These are phyloP conservation scores for Linnemannia elongata DNA, from an alignment of 192 early-diverging fungal species.

Conservation along the genomic window DNA sequence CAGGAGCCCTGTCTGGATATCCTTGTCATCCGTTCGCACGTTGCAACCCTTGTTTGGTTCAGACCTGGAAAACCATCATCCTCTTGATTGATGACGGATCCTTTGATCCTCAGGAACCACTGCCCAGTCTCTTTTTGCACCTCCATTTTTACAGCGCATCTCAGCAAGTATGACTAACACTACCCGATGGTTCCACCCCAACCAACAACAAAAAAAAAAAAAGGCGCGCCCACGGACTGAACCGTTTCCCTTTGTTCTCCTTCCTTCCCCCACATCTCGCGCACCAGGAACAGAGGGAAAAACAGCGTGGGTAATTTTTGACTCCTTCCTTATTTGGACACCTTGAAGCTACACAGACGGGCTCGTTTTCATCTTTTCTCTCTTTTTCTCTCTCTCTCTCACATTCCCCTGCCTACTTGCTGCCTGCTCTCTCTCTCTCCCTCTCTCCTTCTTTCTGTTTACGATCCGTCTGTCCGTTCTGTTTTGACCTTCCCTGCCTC, in stretches of 20 bases:
- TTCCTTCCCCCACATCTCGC: conserved; percentile 1
- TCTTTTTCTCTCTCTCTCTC: background rate
- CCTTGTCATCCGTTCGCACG: no score
- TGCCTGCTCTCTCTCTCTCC: background rate
- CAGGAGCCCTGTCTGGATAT: background rate
- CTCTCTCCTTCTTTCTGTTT: background rate
- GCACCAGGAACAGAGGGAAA: background rate
- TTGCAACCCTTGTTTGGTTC: no score
- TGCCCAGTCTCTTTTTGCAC: background rate
- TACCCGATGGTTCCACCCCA: background rate
- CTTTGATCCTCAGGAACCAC: background rate
- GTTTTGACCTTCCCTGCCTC: background rate
- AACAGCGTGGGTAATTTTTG: conserved; percentile 20
- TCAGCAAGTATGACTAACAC: background rate
- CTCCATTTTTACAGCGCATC: background rate
- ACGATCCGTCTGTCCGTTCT: background rate
- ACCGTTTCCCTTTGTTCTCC: background rate
- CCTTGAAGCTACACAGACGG: background rate
- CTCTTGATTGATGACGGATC: no score
- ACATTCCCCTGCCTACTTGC: background rate
- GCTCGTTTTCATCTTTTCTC: no score
- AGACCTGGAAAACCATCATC: no score
- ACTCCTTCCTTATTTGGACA: conserved; percentile 13
- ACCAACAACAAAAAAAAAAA: background rate
- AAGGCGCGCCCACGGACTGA: background rate